Evolutionary conservation across 208 protist species (phyloP).

Genomic region (Histomonas meleagridis): DNA sequence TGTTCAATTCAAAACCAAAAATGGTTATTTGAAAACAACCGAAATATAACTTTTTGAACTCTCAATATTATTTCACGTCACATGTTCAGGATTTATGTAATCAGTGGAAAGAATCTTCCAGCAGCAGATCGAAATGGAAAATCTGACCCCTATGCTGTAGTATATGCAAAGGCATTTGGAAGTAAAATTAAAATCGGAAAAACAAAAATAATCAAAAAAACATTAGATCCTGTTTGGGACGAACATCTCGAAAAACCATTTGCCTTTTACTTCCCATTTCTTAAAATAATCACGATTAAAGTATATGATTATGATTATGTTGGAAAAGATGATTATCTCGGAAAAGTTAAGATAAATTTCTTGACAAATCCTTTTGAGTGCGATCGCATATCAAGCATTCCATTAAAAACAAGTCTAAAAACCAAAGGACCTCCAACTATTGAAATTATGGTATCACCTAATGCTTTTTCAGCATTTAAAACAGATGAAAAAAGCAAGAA

Average conservation of each 20-base stretch:
- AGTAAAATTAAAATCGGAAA: neutral
- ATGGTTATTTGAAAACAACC: no score
- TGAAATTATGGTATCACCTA: no score
- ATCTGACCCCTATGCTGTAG: neutral
- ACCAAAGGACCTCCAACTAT: no score
- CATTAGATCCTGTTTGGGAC: neutral
- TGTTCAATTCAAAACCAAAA: no score
- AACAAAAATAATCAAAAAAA: neutral
- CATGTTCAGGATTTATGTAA: neutral
- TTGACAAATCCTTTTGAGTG: no score
- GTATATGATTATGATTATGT: neutral
- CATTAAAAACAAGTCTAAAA: no score
- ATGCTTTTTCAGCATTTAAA: no score
- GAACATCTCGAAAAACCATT: neutral
- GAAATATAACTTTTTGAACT: no score
- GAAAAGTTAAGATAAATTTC: neutral
- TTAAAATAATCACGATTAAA: neutral
- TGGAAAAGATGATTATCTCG: neutral
- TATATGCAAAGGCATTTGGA: neutral
- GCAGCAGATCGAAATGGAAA: neutral
- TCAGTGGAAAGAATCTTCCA: neutral
- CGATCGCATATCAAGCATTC: no score
- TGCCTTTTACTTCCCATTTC: neutral
- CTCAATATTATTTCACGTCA: no score
- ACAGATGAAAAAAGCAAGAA: no score